Conservation (phyloP, 1,284 basidiomycete genomes). For the Schizopora paradoxa region DNA sequence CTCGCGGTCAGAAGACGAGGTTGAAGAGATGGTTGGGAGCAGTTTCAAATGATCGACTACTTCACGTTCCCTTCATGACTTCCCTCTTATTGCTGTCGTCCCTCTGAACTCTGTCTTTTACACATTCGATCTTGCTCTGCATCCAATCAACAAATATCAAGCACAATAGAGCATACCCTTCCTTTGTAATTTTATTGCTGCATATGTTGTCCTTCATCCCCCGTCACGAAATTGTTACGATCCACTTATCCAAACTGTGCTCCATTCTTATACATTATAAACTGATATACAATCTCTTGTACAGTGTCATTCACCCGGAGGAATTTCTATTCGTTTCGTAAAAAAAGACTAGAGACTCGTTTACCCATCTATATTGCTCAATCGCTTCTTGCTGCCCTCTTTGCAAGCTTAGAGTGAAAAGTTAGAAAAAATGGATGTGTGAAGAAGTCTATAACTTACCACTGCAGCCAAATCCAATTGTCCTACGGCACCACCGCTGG, state of each 20-base stretch:
- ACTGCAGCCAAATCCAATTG: slow-evolving; percentile 81
- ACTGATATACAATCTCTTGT: no score
- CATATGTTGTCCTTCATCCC: neutral
- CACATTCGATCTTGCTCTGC: neutral
- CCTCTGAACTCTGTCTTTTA: neutral
- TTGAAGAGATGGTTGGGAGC: slow-evolving; percentile 33
- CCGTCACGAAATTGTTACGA: neutral
- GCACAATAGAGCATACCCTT: neutral
- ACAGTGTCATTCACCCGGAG: neutral
- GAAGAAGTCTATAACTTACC: slow-evolving; percentile 40
- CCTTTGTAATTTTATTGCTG: neutral
- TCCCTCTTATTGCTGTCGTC: slow-evolving; percentile 2
- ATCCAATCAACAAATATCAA: neutral
- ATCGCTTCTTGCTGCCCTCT: slow-evolving; percentile 42
- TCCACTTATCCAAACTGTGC: no score
- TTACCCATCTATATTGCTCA: neutral
- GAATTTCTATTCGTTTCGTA: neutral
- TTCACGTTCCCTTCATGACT: slow-evolving; percentile 15
- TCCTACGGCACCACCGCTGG: slow-evolving; percentile 42
- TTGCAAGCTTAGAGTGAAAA: slow-evolving; percentile 49
- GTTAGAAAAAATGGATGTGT: slow-evolving; percentile 13
- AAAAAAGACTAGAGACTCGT: neutral
- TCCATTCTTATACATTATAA: no score
- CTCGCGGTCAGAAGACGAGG: slow-evolving; percentile 31
- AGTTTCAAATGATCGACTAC: slow-evolving; percentile 4